Evolutionary conservation across 192 early-diverging fungal genomes (phyloP).

Genomic region (Backusella macrospora): DNA sequence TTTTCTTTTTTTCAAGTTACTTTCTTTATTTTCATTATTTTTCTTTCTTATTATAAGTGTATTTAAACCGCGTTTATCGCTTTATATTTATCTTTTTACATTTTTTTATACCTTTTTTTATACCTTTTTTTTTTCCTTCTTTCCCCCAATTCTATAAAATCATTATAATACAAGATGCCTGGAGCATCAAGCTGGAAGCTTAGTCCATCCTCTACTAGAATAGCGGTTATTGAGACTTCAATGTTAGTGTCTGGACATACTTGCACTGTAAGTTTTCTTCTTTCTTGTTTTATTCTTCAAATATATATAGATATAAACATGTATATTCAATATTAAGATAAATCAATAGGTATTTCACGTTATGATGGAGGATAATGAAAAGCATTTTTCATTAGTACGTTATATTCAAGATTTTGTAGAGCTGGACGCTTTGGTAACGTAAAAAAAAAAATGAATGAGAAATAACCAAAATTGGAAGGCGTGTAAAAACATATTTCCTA

Average conservation of each 20-base stretch:
- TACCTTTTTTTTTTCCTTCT: background rate
- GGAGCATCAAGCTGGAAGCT: slow-evolving; percentile 4
- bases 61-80: background rate
- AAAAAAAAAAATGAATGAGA: background rate
- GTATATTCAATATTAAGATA: background rate
- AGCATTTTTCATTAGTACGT: slow-evolving; percentile 31
- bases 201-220: background rate
- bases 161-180: slow-evolving; percentile 8
- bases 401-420: slow-evolving; percentile 38
- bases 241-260: slow-evolving; percentile 4
- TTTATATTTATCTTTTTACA: background rate
- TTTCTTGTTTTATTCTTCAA: background rate
- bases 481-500: slow-evolving; percentile 3
- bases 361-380: slow-evolving; percentile 34
- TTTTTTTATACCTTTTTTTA: background rate
- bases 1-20: slow-evolving; percentile 12
- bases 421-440: slow-evolving; percentile 31
- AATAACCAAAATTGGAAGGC: background rate
- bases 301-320: slow-evolving; percentile 4
- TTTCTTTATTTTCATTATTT: background rate
- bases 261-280: slow-evolving; percentile 13
- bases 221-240: slow-evolving; percentile 32
- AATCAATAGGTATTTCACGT: slow-evolving; percentile 36
- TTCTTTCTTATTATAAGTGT: background rate
- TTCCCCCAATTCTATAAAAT: background rate